Evolutionary conservation across 164 flowering plant species (phyloP).

Genomic region (Annona cherimola): DNA sequence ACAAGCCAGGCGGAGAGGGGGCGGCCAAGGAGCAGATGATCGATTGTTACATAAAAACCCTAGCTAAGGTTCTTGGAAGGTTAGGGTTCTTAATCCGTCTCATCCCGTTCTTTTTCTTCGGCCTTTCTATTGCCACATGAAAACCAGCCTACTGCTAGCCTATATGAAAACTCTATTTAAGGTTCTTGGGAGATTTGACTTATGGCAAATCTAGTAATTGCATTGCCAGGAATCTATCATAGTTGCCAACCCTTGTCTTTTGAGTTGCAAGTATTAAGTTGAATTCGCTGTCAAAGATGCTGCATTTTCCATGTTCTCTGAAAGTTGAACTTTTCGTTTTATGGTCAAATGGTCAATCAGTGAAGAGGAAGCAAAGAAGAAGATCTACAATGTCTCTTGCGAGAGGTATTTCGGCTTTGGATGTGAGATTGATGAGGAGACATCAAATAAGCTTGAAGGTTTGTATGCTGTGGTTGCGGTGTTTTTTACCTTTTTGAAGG

Average conservation of each 20-base stretch:
- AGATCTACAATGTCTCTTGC: conserved; percentile 89
- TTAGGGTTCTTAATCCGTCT: conserved; percentile 9
- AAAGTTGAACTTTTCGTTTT: background rate
- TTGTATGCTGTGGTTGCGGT: conserved; percentile 5
- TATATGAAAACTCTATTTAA: too few species aligned
- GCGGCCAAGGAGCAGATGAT: conserved; percentile 88
- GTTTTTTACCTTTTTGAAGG: background rate
- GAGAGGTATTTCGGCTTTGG: conserved; percentile 98
- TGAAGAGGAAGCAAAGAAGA: conserved; percentile 88
- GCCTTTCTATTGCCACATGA: background rate
- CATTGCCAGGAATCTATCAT: too few species aligned
- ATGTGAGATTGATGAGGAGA: conserved; percentile 93
- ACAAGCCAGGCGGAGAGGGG: conserved; percentile 90
- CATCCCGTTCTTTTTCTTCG: background rate
- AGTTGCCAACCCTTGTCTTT: too few species aligned
- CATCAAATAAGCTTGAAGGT: conserved; percentile 93
- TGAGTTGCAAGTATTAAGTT: too few species aligned
- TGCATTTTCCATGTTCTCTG: background rate
- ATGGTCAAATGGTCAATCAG: conserved; percentile 25
- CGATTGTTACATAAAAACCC: conserved; percentile 74
- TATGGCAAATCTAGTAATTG: background rate
- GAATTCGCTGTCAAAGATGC: background rate
- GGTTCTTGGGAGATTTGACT: background rate
- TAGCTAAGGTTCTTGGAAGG: conserved; percentile 84
- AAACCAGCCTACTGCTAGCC: background rate